Evolutionary conservation across 805 yeast species (phyloP), one percentile per base, ranked within the genome.

Genomic region (Brettanomyces sp.): DNA sequence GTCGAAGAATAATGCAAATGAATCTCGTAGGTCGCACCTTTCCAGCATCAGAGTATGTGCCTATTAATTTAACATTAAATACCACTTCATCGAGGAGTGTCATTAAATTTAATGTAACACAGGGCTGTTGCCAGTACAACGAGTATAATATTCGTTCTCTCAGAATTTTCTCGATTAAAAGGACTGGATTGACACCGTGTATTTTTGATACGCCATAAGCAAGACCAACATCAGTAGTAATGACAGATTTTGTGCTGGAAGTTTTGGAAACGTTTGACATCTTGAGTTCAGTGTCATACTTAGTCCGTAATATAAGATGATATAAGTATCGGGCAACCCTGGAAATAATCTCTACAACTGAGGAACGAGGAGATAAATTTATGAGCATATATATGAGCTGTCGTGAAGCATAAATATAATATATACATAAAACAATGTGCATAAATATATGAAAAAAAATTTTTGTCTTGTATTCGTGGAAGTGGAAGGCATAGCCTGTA

Each of bases 1-100:
- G 59, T 51, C 91, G 79, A 56, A 87, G 77, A 33, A 88, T 61
- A 40, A 95, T 70, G 56, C 95, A 81, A n/a, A 86, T 58, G 54
- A 87, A 88, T 12, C 80, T 82, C 14, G 84, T 69, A 0, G 95
- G 93, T 49, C 77, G 63, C 32, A 79, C 78, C 22, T 65, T 67
- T 43, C 74, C 54, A 11, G 43, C 36, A 40, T 63, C 62, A 2
- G 54, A 45, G 47, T 64, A 65, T 1, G 66, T 58, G 0, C 87
- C 91, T 4, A 86, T 61, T 43, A 68, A 68, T 8, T 70, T 57
- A 5, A 79, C 25, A 24, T 39, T 49, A 5, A 65, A 64, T 0
- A 44, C 51, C 2, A 68, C 68, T 36, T 70, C 59, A 49, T 80
- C 84, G 43, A 80, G 58, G 3, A 80, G 47, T 1, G 74, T 66